phyloP scores from a whole-genome alignment of 208 protist genomes.

The Trypanosoma cruzi region DNA sequence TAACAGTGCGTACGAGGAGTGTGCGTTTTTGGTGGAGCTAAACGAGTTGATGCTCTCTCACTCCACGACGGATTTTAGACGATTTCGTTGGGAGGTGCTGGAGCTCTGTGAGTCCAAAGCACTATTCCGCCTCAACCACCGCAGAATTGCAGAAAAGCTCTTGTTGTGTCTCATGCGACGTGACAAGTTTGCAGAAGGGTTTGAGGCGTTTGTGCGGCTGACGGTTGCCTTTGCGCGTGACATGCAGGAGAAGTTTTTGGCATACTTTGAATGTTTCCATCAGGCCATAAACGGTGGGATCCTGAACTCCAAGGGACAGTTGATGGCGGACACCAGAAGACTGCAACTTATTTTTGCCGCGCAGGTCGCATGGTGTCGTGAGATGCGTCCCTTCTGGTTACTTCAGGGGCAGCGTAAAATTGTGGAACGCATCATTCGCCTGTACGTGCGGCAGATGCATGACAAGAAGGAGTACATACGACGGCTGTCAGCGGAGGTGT shows the following conservation, averaged over 20 bases:
- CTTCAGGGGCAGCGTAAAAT: slow-evolving; percentile 28
- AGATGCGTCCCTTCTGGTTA: slow-evolving; percentile 68
- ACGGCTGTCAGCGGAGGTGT: slow-evolving; percentile 76
- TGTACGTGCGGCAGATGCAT: slow-evolving; percentile 73
- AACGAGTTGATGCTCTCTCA: slow-evolving; percentile 82
- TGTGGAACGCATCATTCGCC: slow-evolving; percentile 51
- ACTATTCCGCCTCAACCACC: slow-evolving; percentile 76
- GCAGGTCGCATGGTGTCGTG: slow-evolving; percentile 87
- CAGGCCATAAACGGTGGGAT: slow-evolving; percentile 77
- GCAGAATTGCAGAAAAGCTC: slow-evolving; percentile 76
- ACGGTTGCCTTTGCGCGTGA: slow-evolving; percentile 89
- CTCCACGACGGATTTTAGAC: slow-evolving; percentile 84
- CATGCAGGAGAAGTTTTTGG: slow-evolving; percentile 67
- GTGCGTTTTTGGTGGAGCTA: slow-evolving; percentile 82
- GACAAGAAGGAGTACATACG: slow-evolving; percentile 88
- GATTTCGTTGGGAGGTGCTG: slow-evolving; percentile 80
- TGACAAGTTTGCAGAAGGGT: slow-evolving; percentile 59
- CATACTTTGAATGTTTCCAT: slow-evolving; percentile 88
- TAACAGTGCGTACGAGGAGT: slow-evolving; percentile 12
- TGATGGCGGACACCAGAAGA: slow-evolving; percentile 68
- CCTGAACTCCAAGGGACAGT: slow-evolving; percentile 58
- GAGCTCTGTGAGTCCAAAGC: slow-evolving; percentile 66
- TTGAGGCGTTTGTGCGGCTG: slow-evolving; percentile 79
- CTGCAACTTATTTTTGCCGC: slow-evolving; percentile 84
- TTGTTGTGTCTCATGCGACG: slow-evolving; percentile 60